Evolutionary conservation across 2,329 filamentous ascomycete species (phyloP), one percentile per base, ranked within the genome.

Genomic region (Tolypocladium ophioglossoides): DNA sequence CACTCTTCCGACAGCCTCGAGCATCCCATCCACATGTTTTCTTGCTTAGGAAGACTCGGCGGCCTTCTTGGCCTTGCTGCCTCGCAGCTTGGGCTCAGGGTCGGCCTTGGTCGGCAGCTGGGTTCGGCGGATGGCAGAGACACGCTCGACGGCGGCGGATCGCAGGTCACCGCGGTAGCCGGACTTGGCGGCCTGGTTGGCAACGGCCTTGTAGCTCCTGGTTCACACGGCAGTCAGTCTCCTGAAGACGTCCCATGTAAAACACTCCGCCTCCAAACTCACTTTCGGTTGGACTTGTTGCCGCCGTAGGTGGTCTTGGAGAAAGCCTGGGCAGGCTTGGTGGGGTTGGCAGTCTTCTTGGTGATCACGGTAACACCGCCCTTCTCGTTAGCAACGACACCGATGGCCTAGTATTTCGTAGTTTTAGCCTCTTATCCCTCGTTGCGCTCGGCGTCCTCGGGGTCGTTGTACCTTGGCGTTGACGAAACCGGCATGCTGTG

Each of bases 131-230:
- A 96, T 82, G 68, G 91, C 90, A 68, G 86, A 91, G 70, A 87
- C 90, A 69, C 94, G 89, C 74, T 90, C 79, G 68, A 97, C 85
- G 66, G 92, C 91, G 67, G 79, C 79, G 68, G 82, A 76, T 65
- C 86, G 86, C 74, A 91, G 80, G 72, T 92, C 88, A 67, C 80
- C 68, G 66, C 88, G 89, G 86, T 97, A 99, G 70, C 85, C 83
- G 71, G 82, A 81, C 84, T 90, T 91, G 73, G 90, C 87, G 66
- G 85, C 84, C 72, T 80, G 78, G 79, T 83, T 87, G 77, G 91
- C 91, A 72, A 97, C 84, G 67, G 82, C 81, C 79, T 87, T 89
- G 85, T 91, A 97, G 77, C 87, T 86, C 83, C 90, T 94, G 62
- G 51, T 61, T 55, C 54, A 52, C 37, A 52, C 32, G 47, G 62